A percentile compares a stretch with the other conserved stretches of the same genome.
phyloP scores from a whole-genome alignment of 148 eudicot species.

The Heliosperma pusillum region DNA sequence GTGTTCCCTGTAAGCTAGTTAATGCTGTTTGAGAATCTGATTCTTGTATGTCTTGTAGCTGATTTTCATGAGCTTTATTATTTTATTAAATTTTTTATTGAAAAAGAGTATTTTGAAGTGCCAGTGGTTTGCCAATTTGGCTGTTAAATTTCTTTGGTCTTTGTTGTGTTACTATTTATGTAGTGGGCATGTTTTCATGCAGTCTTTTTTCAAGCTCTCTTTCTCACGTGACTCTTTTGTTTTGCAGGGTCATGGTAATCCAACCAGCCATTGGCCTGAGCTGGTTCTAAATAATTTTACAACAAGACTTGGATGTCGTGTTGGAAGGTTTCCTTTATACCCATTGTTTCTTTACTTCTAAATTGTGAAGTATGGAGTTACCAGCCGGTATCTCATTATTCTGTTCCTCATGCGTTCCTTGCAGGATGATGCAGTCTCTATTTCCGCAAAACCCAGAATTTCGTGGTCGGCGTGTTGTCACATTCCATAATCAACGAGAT shows the following conservation, averaged over 20 bases:
- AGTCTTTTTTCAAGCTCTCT: not conserved
- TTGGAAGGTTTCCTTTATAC: constrained; percentile 53
- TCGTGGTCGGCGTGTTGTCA: constrained; percentile 88
- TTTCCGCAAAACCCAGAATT: constrained; percentile 93
- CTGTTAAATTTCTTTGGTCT: not conserved
- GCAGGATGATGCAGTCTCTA: constrained; percentile 80
- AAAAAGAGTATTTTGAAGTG: not conserved
- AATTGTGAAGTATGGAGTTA: not conserved
- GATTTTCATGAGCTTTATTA: not conserved
- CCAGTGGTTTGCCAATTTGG: not conserved
- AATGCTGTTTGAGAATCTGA: not conserved
- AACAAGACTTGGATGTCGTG: constrained; percentile 78
- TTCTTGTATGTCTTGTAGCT: not conserved
- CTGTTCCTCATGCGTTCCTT: constrained; percentile 12
- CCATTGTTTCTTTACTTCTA: constrained; percentile 5
- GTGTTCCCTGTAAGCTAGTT: not conserved
- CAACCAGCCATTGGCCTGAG: constrained; percentile 90
- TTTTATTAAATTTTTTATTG: not conserved
- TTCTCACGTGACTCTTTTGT: constrained; percentile 10
- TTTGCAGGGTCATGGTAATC: constrained; percentile 93
- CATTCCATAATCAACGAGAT: constrained; percentile 96
- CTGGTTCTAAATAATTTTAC: constrained; percentile 79
- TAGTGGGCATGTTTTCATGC: not conserved
- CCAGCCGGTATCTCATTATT: constrained; percentile 14
- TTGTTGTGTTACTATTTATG: not conserved